A percentile compares a stretch with the other conserved stretches of the same genome.
Evolutionary conservation across 352 stramenopile genomes (phyloP).

Genomic region (Globisporangium radiosum): DNA sequence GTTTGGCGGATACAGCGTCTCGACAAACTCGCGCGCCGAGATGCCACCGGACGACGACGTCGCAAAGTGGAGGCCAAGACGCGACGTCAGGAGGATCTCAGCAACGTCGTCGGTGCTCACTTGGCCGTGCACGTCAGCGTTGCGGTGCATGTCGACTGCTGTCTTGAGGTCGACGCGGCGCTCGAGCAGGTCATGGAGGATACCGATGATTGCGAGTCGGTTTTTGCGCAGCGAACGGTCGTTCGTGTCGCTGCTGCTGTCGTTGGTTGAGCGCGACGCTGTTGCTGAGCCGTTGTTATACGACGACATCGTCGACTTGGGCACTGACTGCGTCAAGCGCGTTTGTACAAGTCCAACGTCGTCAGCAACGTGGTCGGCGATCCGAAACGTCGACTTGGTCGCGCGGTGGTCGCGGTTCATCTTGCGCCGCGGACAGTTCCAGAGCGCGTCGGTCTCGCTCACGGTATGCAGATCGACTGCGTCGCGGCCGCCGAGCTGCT

Average conservation of each 20-base stretch:
- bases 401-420: constrained; percentile 59
- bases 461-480: constrained; percentile 33
- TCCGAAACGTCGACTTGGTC: constrained; percentile 48
- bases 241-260: constrained; percentile 1
- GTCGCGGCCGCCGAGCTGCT: constrained; percentile 13
- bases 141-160: constrained; percentile 55
- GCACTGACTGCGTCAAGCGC: constrained; percentile 7
- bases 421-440: constrained; percentile 55
- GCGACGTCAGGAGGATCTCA: constrained; percentile 60
- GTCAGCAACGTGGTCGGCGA: constrained; percentile 32
- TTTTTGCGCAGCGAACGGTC: constrained; percentile 21
- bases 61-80: constrained; percentile 51
- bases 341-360: constrained; percentile 11
- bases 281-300: too few species aligned
- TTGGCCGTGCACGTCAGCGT: constrained; percentile 50
- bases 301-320: constrained; percentile 5
- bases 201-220: constrained; percentile 32
- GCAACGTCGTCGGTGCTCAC: constrained; percentile 49
- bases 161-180: constrained; percentile 65
- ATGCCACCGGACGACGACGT: constrained; percentile 19
- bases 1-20: constrained; percentile 44
- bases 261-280: background rate
- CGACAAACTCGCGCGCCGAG: constrained; percentile 50
- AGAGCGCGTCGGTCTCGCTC: constrained; percentile 41
- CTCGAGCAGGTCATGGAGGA: constrained; percentile 68